Evolutionary conservation across 2,329 filamentous ascomycete genomes (phyloP).

Genomic region (Pestalotiopsis fici): DNA sequence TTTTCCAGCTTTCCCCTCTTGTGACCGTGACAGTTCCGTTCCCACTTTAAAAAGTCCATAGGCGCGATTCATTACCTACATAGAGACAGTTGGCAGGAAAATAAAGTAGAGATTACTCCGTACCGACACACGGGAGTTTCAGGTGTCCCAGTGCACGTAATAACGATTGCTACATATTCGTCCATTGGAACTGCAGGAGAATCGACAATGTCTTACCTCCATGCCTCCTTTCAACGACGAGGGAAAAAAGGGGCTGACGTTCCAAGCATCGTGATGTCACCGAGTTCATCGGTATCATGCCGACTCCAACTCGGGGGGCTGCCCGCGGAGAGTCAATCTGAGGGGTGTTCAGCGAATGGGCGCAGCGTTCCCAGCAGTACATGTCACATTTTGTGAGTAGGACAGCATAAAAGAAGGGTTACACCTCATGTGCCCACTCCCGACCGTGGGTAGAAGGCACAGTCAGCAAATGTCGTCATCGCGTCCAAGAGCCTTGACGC

Average conservation of each 20-base stretch:
- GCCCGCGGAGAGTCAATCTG: neutral
- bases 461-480: constrained; percentile 4
- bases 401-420: neutral
- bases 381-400: neutral
- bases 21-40: neutral
- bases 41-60: neutral
- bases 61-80: neutral
- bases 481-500: neutral
- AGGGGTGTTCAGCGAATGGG: neutral
- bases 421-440: neutral
- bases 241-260: neutral
- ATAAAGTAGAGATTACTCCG: neutral
- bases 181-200: neutral
- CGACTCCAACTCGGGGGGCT: neutral
- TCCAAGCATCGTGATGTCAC: neutral
- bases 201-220: neutral
- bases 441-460: neutral
- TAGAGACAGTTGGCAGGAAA: neutral
- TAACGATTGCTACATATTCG: neutral
- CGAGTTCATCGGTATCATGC: neutral
- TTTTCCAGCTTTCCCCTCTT: neutral
- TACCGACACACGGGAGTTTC: neutral
- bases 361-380: neutral
- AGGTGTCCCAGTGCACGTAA: neutral
- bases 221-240: neutral